Conservation (phyloP, 192 early-diverging fungal genomes). For the Gorgonomyces haynaldii region DNA sequence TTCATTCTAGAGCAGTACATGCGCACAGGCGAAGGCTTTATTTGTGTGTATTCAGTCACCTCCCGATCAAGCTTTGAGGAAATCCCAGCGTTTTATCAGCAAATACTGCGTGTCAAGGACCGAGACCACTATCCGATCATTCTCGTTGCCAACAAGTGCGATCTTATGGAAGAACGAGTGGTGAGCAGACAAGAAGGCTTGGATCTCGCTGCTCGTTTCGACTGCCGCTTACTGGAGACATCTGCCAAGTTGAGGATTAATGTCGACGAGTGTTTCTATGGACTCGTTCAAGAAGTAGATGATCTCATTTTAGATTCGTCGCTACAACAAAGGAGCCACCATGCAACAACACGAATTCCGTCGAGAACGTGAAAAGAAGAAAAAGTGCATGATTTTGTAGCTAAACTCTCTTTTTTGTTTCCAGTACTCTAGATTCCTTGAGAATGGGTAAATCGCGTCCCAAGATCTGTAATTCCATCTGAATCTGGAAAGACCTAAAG, state of each 20-base stretch:
- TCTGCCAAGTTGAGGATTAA: conserved; percentile 73
- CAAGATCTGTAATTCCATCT: too few species aligned
- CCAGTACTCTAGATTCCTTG: too few species aligned
- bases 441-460: too few species aligned
- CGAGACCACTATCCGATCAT: conserved; percentile 50
- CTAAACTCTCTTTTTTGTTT: too few species aligned
- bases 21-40: conserved; percentile 66
- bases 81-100: conserved; percentile 44
- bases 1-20: conserved; percentile 62
- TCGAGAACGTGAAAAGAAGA: neutral
- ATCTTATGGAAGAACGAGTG: conserved; percentile 46
- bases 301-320: conserved; percentile 2
- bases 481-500: too few species aligned
- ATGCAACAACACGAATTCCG: neutral
- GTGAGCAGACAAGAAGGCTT: conserved; percentile 51
- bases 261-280: conserved; percentile 76
- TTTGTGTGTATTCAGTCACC: conserved; percentile 64
- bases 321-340: conserved; percentile 1
- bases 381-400: neutral
- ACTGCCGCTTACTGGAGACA: conserved; percentile 67
- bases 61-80: conserved; percentile 56
- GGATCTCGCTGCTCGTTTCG: conserved; percentile 58
- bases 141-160: conserved; percentile 73
- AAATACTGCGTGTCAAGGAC: conserved; percentile 66
- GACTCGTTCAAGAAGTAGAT: conserved; percentile 41